phyloP scores from a whole-genome alignment of 2,329 filamentous ascomycete genomes.

The Fusarium zealandicum region DNA sequence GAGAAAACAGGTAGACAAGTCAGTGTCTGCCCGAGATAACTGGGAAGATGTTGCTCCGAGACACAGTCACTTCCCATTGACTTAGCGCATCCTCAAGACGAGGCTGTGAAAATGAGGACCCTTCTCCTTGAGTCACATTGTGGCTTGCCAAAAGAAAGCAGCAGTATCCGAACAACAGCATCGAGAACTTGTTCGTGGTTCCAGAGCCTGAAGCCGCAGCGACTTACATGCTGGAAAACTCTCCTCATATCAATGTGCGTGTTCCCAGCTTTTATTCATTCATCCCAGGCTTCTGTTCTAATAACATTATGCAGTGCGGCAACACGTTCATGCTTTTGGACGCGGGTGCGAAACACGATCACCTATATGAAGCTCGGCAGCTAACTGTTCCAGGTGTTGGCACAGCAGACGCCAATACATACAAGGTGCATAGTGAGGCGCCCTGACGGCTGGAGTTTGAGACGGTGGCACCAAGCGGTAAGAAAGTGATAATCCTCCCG shows the following conservation, averaged over 20 bases:
- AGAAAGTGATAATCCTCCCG: not conserved
- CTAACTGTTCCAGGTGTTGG: not conserved
- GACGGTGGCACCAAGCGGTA: not conserved
- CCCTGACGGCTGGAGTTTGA: not conserved
- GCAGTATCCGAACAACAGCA: not conserved
- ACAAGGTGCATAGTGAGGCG: not conserved
- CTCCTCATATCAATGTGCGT: accelerated
- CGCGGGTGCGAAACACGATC: not conserved
- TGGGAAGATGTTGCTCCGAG: no score
- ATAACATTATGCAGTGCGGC: not conserved
- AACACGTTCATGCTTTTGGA: conserved; percentile 3
- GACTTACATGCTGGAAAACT: not conserved
- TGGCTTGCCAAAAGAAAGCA: no score
- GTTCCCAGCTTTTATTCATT: not conserved
- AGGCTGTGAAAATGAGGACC: no score
- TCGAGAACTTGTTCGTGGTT: conserved; percentile 5
- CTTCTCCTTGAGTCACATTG: no score
- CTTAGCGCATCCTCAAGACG: no score
- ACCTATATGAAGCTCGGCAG: accelerated
- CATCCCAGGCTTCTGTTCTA: no score
- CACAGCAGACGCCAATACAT: not conserved
- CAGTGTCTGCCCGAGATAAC: no score
- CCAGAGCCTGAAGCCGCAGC: conserved; percentile 14
- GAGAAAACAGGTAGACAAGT: no score
- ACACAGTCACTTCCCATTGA: no score